Conservation (phyloP, 805 yeast genomes). For the Saccharomycopsis sp. region DNA sequence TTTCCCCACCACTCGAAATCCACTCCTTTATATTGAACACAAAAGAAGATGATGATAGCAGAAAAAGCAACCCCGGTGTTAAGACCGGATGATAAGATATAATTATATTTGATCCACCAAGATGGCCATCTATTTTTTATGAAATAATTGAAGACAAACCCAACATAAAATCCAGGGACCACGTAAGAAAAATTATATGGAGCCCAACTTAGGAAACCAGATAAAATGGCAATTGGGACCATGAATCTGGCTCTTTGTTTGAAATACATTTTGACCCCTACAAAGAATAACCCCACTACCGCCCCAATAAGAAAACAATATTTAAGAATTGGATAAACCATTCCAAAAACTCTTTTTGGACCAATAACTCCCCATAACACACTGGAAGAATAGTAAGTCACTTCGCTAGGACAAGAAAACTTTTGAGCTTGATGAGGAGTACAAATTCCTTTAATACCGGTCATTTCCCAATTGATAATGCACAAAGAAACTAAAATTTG, state of each 20-base stretch:
- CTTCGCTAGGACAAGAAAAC: conserved; percentile 27
- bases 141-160: conserved; percentile 37
- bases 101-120: conserved; percentile 47
- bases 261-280: conserved; percentile 22
- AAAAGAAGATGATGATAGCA: conserved; percentile 42
- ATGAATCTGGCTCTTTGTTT: conserved; percentile 26
- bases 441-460: conserved; percentile 28
- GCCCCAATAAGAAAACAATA: conserved; percentile 56
- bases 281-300: conserved; percentile 25
- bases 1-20: conserved; percentile 61
- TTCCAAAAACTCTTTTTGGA: conserved; percentile 44
- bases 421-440: conserved; percentile 26
- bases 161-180: conserved; percentile 23
- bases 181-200: conserved; percentile 40
- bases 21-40: conserved; percentile 34
- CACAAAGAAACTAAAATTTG: conserved; percentile 26
- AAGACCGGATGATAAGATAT: conserved; percentile 44
- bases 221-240: conserved; percentile 41
- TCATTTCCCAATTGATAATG: conserved; percentile 28
- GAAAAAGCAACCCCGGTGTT: conserved; percentile 56
- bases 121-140: conserved; percentile 36
- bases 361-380: conserved; percentile 48
- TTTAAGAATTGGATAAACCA: conserved; percentile 49
- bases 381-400: conserved; percentile 39
- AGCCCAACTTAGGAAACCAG: conserved; percentile 39